Percentiles rank a stretch among this genome's conserved stretches.
Conservation (phyloP, 2,329 filamentous ascomycete genomes). For the Hirsutella thompsonii region DNA sequence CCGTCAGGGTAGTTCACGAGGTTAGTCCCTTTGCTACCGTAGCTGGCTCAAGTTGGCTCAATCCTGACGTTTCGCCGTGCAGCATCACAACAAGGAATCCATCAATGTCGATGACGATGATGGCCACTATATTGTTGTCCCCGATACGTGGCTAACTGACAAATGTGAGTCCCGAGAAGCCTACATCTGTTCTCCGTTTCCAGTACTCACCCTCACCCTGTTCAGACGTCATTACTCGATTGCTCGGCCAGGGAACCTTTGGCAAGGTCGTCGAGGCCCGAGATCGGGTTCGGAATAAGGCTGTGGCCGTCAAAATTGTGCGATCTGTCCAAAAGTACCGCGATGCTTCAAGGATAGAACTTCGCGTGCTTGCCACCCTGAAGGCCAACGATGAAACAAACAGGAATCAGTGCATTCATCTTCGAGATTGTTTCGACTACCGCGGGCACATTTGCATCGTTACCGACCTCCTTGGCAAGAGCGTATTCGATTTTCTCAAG, state of each 20-base stretch:
- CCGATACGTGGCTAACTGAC: slow-evolving; percentile 74
- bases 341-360: slow-evolving; percentile 87
- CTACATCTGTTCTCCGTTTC: neutral
- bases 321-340: slow-evolving; percentile 97
- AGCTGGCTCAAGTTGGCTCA: neutral
- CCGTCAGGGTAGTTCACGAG: slow-evolving; percentile 48
- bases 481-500: slow-evolving; percentile 97
- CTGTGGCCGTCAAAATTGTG: slow-evolving; percentile 94
- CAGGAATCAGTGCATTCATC: slow-evolving; percentile 90
- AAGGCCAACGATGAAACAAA: slow-evolving; percentile 86
- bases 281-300: slow-evolving; percentile 63
- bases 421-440: slow-evolving; percentile 95
- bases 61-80: slow-evolving; percentile 7
- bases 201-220: neutral
- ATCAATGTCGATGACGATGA: slow-evolving; percentile 86
- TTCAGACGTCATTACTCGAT: slow-evolving; percentile 72
- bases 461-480: slow-evolving; percentile 73
- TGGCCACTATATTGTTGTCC: slow-evolving; percentile 88
- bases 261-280: slow-evolving; percentile 94
- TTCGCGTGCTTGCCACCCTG: slow-evolving; percentile 83
- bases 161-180: slow-evolving; percentile 55
- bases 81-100: slow-evolving; percentile 38
- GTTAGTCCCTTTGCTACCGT: slow-evolving; percentile 31
- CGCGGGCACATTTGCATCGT: slow-evolving; percentile 88
- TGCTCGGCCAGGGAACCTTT: slow-evolving; percentile 94